Conservation (phyloP, 208 protist genomes). For the Crithidia expoeki region DNA sequence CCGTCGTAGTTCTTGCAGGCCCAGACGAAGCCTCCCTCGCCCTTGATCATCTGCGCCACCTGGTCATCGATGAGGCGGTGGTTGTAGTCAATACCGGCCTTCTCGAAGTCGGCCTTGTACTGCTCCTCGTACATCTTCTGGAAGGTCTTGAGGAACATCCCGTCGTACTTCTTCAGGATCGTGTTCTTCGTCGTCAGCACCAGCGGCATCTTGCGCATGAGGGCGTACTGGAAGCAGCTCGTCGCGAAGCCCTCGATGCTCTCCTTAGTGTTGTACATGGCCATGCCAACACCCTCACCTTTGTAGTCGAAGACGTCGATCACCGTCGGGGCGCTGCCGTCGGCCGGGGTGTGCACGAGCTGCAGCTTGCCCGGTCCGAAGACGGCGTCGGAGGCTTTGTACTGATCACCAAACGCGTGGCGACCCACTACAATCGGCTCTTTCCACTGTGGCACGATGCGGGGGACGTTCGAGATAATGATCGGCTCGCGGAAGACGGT, state of each 20-base stretch:
- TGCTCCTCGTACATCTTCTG: slow-evolving; percentile 92
- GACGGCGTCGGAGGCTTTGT: slow-evolving; percentile 94
- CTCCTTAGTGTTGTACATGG: slow-evolving; percentile 97
- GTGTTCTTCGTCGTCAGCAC: slow-evolving; percentile 98
- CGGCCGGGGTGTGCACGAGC: slow-evolving; percentile 92
- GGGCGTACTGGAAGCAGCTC: slow-evolving; percentile 94
- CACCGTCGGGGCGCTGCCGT: slow-evolving; percentile 65
- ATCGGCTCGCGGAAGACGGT: slow-evolving; percentile 99
- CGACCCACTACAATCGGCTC: slow-evolving; percentile 96
- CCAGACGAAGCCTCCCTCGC: slow-evolving; percentile 95
- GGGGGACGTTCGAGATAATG: slow-evolving; percentile 94
- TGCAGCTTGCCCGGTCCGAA: slow-evolving; percentile 91
- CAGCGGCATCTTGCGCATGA: slow-evolving; percentile 90
- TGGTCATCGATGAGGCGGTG: slow-evolving; percentile 98
- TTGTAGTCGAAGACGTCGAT: slow-evolving; percentile 92
- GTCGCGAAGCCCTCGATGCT: slow-evolving; percentile 96
- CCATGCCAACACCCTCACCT: slow-evolving; percentile 86
- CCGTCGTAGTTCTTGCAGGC: slow-evolving; percentile 99
- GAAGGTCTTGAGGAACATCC: slow-evolving; percentile 97
- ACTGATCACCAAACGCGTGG: slow-evolving; percentile 97
- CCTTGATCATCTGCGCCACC: slow-evolving; percentile 96
- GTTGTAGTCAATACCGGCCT: slow-evolving; percentile 90
- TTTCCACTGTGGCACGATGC: slow-evolving; percentile 93
- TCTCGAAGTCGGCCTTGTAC: slow-evolving; percentile 91
- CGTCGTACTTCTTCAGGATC: slow-evolving; percentile 98